Evolutionary conservation across 2,329 filamentous ascomycete species (phyloP), one percentile per base, ranked within the genome.

Genomic region (Lecanicillium sp.): DNA sequence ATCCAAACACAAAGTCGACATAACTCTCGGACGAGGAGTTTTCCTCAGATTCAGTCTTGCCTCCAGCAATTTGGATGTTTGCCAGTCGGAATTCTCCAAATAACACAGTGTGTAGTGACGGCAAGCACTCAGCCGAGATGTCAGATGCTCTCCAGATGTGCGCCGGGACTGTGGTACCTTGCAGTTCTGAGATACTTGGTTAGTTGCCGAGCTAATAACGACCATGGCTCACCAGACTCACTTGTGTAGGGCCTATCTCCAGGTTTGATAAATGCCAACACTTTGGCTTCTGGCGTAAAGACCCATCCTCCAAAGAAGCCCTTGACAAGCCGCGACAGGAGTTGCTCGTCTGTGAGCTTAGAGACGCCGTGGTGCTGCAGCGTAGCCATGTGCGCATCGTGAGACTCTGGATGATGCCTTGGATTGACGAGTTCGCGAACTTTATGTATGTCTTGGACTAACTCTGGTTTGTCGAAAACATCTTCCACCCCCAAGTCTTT

Each of bases 241-340:
- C 39, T 41, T 5, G 34, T 16, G n/a, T 41, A 41, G 15, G 22
- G 16, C 3, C 14, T 20, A 14, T 41, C 34, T 7, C 13, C 11
- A 1, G 9, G 25, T 12, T 15, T 28, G 4, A 33, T 1, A 2
- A 41, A 27, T 0, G 42, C 40, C 8, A 47, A n/a, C 1, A 33
- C 41, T 29, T 45, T 25, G 8, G 50, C 43, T 35, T 59, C 57
- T 0, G 48, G 51, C 1, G 42, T 45, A 29, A 59, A 46, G 1
- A 59, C 56, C 1, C 45, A 34, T 0, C 56, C 56, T 4, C 53
- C 55, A 34, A 58, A 59, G 19, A 54, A 59, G 0, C 49, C 53
- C 11, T 45, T 52, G 2, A 53, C 37, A 9, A 59, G 57, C 2
- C 44, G 47, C 1, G 56, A 50, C 17, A 59, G 41, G 5, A 59